Percentiles rank a stretch among this genome's conserved stretches.
These are phyloP conservation scores for Spizellomyces sp. DNA, from an alignment of 192 early-diverging fungal genomes.

Conservation along the genomic window DNA sequence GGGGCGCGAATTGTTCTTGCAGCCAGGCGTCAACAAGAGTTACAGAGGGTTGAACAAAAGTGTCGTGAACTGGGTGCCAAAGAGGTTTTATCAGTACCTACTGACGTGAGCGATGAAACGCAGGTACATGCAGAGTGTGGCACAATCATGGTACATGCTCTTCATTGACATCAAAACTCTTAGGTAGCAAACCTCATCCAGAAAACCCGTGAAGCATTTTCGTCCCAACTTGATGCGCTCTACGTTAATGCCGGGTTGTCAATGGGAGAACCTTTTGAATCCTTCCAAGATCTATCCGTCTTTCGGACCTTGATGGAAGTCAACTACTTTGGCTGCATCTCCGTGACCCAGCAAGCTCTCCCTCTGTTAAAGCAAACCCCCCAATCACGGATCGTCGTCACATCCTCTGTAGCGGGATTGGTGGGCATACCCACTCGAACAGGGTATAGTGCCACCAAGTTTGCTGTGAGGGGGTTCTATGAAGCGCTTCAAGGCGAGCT, in stretches of 20 bases:
- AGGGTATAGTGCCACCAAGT: conserved; percentile 74
- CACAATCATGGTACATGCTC: too few relatives aligned
- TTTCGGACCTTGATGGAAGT: conserved; percentile 26
- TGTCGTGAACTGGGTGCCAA: conserved; percentile 31
- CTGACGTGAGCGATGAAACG: conserved; percentile 56
- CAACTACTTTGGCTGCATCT: conserved; percentile 33
- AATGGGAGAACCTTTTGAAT: conserved; percentile 51
- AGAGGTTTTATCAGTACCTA: conserved; percentile 18
- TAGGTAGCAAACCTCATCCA: too few relatives aligned
- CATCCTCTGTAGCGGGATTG: conserved; percentile 73
- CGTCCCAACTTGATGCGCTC: conserved; percentile 58
- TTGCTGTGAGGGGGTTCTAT: conserved; percentile 82
- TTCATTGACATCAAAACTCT: too few relatives aligned
- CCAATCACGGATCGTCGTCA: conserved; percentile 59
- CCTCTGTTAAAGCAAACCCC: conserved; percentile 33
- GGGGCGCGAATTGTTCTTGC: conserved; percentile 66
- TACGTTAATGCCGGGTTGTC: conserved; percentile 77
- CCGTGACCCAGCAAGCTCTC: conserved; percentile 24
- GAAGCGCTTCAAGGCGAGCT: conserved; percentile 73
- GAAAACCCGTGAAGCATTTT: too few relatives aligned
- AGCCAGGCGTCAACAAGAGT: conserved; percentile 58
- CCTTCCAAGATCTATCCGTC: conserved; percentile 35
- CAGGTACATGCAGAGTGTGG: too few relatives aligned
- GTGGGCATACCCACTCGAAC: conserved; percentile 66
- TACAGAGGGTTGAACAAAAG: conserved; percentile 51